Base-by-base conservation (phyloP, 1,284 basidiomycete species). In the Moesziomyces sp. region DNA sequence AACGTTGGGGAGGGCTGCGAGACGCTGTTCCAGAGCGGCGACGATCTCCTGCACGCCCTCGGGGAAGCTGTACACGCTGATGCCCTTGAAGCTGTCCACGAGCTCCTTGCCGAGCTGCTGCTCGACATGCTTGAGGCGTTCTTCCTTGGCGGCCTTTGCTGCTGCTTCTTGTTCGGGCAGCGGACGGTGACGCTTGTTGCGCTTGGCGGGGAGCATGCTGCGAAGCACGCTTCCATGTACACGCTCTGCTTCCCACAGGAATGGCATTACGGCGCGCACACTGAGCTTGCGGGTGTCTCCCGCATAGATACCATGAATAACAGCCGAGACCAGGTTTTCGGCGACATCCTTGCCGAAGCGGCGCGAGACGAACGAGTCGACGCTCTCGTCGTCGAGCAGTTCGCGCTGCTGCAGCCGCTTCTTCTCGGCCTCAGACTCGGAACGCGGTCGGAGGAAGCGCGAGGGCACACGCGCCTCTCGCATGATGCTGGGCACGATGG, bases 261-360 rank as follows among this genome's bases (percentile, higher is more conserved):
- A 86, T 0, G 92, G 90, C 79, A 97, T 92, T 0, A 93, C 88
- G 4, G 92, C 88, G 2, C 90, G 88, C 0, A 93, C 87, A 68
- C 93, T 94, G 10, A 98, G 85, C 38, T 86, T 78, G 1, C 91
- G 86, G 3, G 93, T 89, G 78, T 96, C 93, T 0, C 93, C 90
- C 0, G 93, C 94, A 82, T 97, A 97, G 64, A 99, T 92, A 0
- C 95, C 96, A 78, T 97, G 95, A 1, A 94, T 89, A 68, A 97
- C 87, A 0, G 94, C 92, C 58, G 91, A 93, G 3, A 92, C 90
- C 52, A 97, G 88, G 5, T 88, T 88, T 11, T 89, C 88, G 0
- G 94, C 92, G 58, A 95, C 88, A 0, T 87, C 84, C 2, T 86
- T 80, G 0, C 93, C 93, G 62, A 97, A 92, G 13, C 93, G 88